These are phyloP conservation scores for Chaetoscypha palmicola DNA, from an alignment of 2,329 filamentous ascomycete species.

Conservation along the genomic window DNA sequence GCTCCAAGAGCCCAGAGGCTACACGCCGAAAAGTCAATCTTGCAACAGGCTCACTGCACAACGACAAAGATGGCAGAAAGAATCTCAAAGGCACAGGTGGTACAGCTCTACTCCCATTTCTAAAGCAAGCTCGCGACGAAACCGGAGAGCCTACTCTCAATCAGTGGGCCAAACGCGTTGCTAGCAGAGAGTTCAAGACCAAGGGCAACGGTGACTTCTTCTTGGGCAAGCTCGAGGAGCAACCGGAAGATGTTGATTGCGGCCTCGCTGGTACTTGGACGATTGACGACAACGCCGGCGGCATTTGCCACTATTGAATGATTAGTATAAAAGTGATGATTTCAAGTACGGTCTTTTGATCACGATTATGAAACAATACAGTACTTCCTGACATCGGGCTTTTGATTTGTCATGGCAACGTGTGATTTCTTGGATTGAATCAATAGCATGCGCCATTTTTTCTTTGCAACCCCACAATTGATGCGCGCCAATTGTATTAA, in stretches of 20 bases:
- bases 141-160: slow-evolving; percentile 85
- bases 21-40: slow-evolving; percentile 54
- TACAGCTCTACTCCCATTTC: slow-evolving; percentile 86
- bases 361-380: too few species aligned
- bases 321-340: too few species aligned
- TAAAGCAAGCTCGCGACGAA: slow-evolving; percentile 95
- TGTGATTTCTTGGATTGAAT: too few species aligned
- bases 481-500: too few species aligned
- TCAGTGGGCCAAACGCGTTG: slow-evolving; percentile 44
- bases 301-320: slow-evolving; percentile 34
- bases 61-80: slow-evolving; percentile 36
- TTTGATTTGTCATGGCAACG: too few species aligned
- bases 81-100: slow-evolving; percentile 86
- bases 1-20: slow-evolving; percentile 45
- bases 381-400: too few species aligned
- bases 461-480: too few species aligned
- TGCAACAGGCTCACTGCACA: slow-evolving; percentile 44
- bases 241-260: slow-evolving; percentile 36
- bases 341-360: too few species aligned
- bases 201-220: slow-evolving; percentile 50
- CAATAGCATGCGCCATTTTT: too few species aligned
- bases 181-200: slow-evolving; percentile 31
- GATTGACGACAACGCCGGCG: slow-evolving; percentile 73
- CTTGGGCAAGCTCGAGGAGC: slow-evolving; percentile 44
- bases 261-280: slow-evolving; percentile 82